Evolutionary conservation across 306 rosid species (phyloP), one percentile per base, ranked within the genome.

Genomic region (Trifolium dubium): DNA sequence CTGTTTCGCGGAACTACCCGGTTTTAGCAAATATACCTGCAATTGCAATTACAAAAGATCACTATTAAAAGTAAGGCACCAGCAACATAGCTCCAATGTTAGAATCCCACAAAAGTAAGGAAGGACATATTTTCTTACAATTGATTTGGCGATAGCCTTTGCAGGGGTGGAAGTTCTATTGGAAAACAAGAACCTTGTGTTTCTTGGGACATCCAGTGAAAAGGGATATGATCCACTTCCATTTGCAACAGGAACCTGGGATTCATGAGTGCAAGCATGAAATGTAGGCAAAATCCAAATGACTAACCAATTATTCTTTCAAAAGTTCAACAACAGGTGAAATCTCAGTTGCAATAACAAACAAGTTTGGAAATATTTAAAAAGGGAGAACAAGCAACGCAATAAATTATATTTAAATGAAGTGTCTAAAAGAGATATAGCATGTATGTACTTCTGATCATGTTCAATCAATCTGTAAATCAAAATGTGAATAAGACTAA

Each of bases 231-330:
- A 92, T 63, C 93, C 98, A 85, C 98, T 81, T 81, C 98, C 99
- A 87, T 95, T 94, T 82, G 99, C 96, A 77, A 95, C 92, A 64
- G 99, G 99, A 82, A 95, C 98, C 99, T 90, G 76, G 41, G 54
- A 81, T 78, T 82, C 59, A 63, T 71, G 81, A 68, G 47, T 66
- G 59, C 53, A 62, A 64, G 71, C 37, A 74, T 76, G 54, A 65
- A 80, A 81, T 6, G 8, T 72, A 8, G 43, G 76, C 34, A 34
- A 41, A 43, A 49, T 55, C 69, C 60, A 44, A 44, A 60, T 51
- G 41, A 61, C 46, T 8, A 34, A 34, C 47, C 64, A 23, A 23
- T 23, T 23, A 23, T 23, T 23, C 23, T 23, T 23, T 23, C 1
- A 23, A 23, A 23, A 23, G 23, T 23, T 23, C 23, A 23, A 23